Percentiles rank a stretch among this genome's conserved stretches.
phyloP scores from a whole-genome alignment of 441 rosid genomes.

The Mallotus repandus region DNA sequence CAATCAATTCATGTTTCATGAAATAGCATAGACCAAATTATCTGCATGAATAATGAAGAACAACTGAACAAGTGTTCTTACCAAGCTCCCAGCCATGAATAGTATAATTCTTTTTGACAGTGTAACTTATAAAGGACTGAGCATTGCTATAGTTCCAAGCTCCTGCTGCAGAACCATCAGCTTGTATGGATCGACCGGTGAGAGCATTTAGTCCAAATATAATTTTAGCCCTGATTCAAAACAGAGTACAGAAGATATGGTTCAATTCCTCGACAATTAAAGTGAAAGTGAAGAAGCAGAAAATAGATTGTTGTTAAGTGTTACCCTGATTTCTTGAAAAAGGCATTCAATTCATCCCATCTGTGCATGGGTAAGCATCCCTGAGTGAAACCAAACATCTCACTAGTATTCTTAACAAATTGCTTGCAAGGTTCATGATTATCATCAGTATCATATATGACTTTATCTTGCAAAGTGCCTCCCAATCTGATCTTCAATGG shows the following conservation, averaged over 20 bases:
- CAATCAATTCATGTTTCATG: neutral
- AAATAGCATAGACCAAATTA: neutral
- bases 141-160: conserved; percentile 86
- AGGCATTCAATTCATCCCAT: conserved; percentile 85
- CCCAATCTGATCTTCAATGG: conserved; percentile 93
- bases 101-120: conserved; percentile 49
- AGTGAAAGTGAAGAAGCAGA: neutral
- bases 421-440: conserved; percentile 53
- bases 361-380: conserved; percentile 80
- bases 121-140: conserved; percentile 65
- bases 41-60: neutral
- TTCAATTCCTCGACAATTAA: neutral
- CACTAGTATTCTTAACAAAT: conserved; percentile 51
- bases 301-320: neutral
- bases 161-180: conserved; percentile 60
- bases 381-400: conserved; percentile 69
- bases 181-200: conserved; percentile 42
- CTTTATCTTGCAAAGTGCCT: conserved; percentile 87
- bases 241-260: neutral
- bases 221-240: conserved; percentile 59
- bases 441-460: conserved; percentile 63
- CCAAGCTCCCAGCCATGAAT: conserved; percentile 94
- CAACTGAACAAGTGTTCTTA: conserved; percentile 28
- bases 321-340: conserved; percentile 74
- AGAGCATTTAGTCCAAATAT: conserved; percentile 91